phyloP scores from a whole-genome alignment of 2,329 filamentous ascomycete genomes.

The Ophiostoma sp. region DNA sequence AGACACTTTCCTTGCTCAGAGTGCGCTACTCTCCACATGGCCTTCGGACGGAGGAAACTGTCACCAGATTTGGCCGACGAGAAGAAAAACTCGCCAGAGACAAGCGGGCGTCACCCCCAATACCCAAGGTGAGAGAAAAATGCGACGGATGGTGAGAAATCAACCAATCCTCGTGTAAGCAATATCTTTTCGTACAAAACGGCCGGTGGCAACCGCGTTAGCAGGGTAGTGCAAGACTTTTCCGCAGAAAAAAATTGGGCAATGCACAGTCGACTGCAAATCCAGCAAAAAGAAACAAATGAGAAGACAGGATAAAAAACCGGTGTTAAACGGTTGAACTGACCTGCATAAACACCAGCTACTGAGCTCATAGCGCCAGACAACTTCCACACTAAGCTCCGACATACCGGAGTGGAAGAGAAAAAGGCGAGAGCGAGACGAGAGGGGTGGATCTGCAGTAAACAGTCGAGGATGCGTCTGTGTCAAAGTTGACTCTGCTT shows the following conservation, averaged over 20 bases:
- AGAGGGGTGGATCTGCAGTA: neutral
- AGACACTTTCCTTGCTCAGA: neutral
- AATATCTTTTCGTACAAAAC: neutral
- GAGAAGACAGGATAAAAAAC: conserved; percentile 27
- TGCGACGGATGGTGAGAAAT: neutral
- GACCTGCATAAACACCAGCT: conserved; percentile 19
- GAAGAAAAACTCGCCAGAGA: neutral
- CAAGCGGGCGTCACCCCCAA: neutral
- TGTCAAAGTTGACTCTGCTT: neutral
- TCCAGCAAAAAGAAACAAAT: conserved; percentile 13
- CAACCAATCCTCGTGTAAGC: neutral
- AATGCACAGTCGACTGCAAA: neutral
- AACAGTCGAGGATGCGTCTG: neutral
- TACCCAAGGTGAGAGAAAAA: neutral
- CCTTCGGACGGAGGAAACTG: neutral
- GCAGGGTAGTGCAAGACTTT: neutral
- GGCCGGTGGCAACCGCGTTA: conserved; percentile 18
- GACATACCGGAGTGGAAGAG: neutral
- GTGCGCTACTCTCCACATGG: neutral
- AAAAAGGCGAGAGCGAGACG: neutral
- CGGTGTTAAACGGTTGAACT: conserved; percentile 21
- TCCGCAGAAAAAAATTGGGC: neutral
- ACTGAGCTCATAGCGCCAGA: conserved; percentile 13
- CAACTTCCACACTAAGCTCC: neutral
- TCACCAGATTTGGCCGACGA: neutral